A percentile compares a stretch with the other conserved stretches of the same genome.
Conservation (phyloP, 495 filamentous ascomycete species). For the Neurospora cerealis region DNA sequence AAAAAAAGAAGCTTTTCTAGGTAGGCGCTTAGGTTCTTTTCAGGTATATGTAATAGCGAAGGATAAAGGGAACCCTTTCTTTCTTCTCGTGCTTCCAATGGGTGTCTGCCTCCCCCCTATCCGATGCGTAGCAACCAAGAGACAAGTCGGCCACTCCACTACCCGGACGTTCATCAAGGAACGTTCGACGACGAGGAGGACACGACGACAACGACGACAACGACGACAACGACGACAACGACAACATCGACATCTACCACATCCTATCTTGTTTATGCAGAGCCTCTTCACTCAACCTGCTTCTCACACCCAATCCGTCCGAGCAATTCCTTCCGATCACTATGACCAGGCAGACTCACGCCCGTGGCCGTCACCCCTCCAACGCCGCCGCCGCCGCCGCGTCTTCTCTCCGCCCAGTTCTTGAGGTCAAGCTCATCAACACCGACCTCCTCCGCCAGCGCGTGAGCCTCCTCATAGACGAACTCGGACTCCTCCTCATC, state of each 20-base stretch:
- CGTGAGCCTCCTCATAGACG: constrained; percentile 36
- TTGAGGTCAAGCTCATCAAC: constrained; percentile 51
- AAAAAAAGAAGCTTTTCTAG: not conserved
- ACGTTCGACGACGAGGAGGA: not conserved
- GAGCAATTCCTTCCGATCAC: constrained; percentile 62
- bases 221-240: not conserved
- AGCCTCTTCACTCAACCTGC: constrained; percentile 34
- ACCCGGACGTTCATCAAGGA: not conserved
- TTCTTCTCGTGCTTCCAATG: not conserved
- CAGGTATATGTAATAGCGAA: not conserved
- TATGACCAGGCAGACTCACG: constrained; percentile 57
- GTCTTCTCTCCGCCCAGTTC: constrained; percentile 34
- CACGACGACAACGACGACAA: not conserved
- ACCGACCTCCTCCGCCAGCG: constrained; percentile 56
- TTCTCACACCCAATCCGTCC: constrained; percentile 70
- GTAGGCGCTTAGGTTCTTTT: not conserved
- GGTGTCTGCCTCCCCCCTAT: not conserved
- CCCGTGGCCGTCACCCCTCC: constrained; percentile 33
- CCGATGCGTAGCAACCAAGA: not conserved
- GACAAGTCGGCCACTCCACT: not conserved
- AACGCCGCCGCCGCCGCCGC: constrained; percentile 29
- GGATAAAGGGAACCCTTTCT: not conserved
- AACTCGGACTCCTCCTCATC: constrained; percentile 41
- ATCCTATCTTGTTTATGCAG: not conserved
- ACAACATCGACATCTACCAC: not conserved